Evolutionary conservation across 2,329 filamentous ascomycete species (phyloP), one percentile per base, ranked within the genome.

Genomic region (Anthostomella pinea): DNA sequence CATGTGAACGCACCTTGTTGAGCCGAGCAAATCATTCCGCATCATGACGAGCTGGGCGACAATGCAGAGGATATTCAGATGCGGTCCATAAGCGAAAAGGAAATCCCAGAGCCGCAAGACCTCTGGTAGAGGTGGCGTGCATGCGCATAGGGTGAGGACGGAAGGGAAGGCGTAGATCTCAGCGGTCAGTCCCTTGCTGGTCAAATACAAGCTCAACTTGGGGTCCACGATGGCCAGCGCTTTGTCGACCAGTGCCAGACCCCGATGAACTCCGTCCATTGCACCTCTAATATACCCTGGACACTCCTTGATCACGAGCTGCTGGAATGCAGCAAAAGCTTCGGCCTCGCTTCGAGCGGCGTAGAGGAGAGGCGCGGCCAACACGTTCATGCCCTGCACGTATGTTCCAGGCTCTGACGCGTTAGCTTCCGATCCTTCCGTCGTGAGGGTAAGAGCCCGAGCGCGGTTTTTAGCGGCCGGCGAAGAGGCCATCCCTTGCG

Each of bases 351-450:
- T 95, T 39, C 89, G 83, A 2, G 93, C 90, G 5, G 88, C 89
- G 61, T 98, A 98, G 29, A 98, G 73, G 58, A 98, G 96, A 0
- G 93, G 93, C 1, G 93, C 93, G 8, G 90, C 91, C 11, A 98
- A 77, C 25, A 98, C 93, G 59, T 98, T 98, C 91, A 98, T 97
- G 49, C 93, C 93, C 64, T 98, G 93, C 3, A 98, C 91, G 54
- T 98, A 98, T 25, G 87, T 90, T 20, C 89, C 87, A 8, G 87
- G 77, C 52, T 87, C 83, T 20, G 69, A 66, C 3, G 68, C 70
- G 39, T 75, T 75, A 6, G 70, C 69, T 45, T 83, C 79, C 48
- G 83, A 75, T 43, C 80, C 73, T 55, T 83, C 79, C 0, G 76
- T 82, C 2, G 77, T 83, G 36, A 83, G 65, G 9, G 77, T 77